These are phyloP conservation scores for Naganishia onofrii DNA, from an alignment of 768 basidiomycete genomes.

Conservation along the genomic window DNA sequence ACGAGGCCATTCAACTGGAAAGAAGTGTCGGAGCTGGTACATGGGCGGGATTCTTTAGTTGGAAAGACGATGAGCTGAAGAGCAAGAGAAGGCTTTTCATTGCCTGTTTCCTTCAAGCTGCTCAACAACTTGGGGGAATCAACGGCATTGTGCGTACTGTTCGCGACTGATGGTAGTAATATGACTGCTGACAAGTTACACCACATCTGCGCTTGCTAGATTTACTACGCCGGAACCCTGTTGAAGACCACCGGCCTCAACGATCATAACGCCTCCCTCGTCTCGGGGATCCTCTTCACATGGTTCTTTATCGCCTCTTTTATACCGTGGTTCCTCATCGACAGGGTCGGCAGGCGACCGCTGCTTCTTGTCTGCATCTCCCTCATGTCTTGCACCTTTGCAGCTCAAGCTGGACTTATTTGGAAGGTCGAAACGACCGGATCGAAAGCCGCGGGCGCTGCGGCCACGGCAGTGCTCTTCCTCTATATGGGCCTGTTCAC, in stretches of 20 bases:
- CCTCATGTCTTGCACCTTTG: conserved; percentile 38
- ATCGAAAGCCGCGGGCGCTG: conserved; percentile 33
- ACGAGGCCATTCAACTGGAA: conserved; percentile 34
- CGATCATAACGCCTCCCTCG: conserved; percentile 35
- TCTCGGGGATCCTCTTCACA: conserved; percentile 43
- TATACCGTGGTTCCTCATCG: conserved; percentile 49
- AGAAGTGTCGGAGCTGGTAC: conserved; percentile 33
- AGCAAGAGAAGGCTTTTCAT: conserved; percentile 40
- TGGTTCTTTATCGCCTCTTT: conserved; percentile 51
- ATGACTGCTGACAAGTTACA: too few relatives aligned
- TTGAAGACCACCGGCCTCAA: conserved; percentile 34
- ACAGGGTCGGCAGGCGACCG: conserved; percentile 40
- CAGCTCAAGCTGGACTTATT: conserved; percentile 38
- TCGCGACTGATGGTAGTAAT: neutral
- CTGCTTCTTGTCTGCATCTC: conserved; percentile 41
- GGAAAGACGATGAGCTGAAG: conserved; percentile 36
- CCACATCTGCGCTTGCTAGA: conserved; percentile 21
- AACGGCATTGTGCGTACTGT: conserved; percentile 36
- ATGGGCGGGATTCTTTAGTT: conserved; percentile 37
- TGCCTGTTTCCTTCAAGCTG: conserved; percentile 43
- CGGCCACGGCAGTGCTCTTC: conserved; percentile 40
- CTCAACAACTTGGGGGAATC: conserved; percentile 44
- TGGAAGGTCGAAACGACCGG: conserved; percentile 31
- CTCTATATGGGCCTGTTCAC: conserved; percentile 43
- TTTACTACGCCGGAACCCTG: conserved; percentile 40